Conservation (phyloP, 164 flowering plant genomes). For the Houttuynia cordata region DNA sequence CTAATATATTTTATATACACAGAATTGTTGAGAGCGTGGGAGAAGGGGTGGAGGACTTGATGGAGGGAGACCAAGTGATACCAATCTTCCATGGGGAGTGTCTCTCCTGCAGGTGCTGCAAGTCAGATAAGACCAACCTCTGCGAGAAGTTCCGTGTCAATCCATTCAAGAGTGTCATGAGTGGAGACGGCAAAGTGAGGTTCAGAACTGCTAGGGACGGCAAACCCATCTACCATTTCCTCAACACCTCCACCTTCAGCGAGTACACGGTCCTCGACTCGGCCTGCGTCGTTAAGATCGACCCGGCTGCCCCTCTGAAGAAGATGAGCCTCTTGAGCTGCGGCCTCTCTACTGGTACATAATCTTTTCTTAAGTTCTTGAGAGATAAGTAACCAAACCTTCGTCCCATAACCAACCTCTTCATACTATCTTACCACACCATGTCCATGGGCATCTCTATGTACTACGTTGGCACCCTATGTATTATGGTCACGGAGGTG, state of each 20-base stretch:
- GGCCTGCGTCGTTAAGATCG: slow-evolving; percentile 49
- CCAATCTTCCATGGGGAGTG: slow-evolving; percentile 70
- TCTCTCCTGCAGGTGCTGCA: slow-evolving; percentile 34
- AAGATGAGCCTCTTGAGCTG: slow-evolving; percentile 54
- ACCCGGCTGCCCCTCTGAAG: slow-evolving; percentile 27
- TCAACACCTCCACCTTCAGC: slow-evolving; percentile 61
- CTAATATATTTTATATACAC: neutral
- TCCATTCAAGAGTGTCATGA: slow-evolving; percentile 38
- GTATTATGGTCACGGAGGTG: too few relatives aligned
- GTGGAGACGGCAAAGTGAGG: slow-evolving; percentile 41
- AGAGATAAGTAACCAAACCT: too few relatives aligned
- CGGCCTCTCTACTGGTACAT: slow-evolving; percentile 51
- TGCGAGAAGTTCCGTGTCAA: slow-evolving; percentile 40
- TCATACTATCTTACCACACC: too few relatives aligned
- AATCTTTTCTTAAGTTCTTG: too few relatives aligned
- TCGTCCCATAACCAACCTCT: too few relatives aligned
- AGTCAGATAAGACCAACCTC: slow-evolving; percentile 31
- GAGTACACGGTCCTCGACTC: slow-evolving; percentile 59
- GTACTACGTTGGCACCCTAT: too few relatives aligned
- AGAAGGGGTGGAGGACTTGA: slow-evolving; percentile 42
- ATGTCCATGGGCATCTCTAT: too few relatives aligned
- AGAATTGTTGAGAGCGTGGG: slow-evolving; percentile 66
- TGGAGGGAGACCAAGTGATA: slow-evolving; percentile 49
- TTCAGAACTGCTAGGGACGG: slow-evolving; percentile 37
- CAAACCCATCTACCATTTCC: slow-evolving; percentile 52